phyloP scores from a whole-genome alignment of 306 rosid species.

The Prunus davidiana region DNA sequence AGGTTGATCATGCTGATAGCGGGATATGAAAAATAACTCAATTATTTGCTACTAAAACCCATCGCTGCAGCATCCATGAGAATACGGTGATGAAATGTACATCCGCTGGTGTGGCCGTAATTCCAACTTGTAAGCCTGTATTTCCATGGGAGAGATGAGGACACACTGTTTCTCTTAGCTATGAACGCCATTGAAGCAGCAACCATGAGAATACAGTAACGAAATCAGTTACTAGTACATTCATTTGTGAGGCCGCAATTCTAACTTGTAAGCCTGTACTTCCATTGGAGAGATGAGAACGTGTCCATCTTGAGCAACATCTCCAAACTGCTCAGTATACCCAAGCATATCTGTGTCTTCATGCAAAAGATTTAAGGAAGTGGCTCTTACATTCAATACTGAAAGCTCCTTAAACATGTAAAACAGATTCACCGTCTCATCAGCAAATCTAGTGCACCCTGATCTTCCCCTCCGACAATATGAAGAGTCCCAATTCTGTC shows the following conservation, averaged over 20 bases:
- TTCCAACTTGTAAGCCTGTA: slow-evolving; percentile 76
- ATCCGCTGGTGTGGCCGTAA: slow-evolving; percentile 34
- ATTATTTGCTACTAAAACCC: not conserved
- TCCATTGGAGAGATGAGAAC: slow-evolving; percentile 85
- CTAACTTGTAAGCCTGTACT: slow-evolving; percentile 86
- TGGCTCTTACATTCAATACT: slow-evolving; percentile 52
- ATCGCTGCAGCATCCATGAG: not conserved
- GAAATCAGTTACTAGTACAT: not conserved
- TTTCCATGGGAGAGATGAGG: slow-evolving; percentile 71
- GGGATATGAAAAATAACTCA: slow-evolving; percentile 5
- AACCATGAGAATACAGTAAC: slow-evolving; percentile 12
- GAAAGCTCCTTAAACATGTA: slow-evolving; percentile 59
- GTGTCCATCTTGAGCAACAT: slow-evolving; percentile 63
- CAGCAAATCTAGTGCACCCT: slow-evolving; percentile 59
- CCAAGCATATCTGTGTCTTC: slow-evolving; percentile 84
- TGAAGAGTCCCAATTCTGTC: slow-evolving; percentile 80
- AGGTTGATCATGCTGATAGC: not conserved
- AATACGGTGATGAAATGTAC: not conserved
- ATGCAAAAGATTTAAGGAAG: slow-evolving; percentile 86
- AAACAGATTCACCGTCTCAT: slow-evolving; percentile 65
- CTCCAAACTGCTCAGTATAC: slow-evolving; percentile 54
- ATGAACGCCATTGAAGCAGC: slow-evolving; percentile 17
- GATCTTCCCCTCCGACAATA: slow-evolving; percentile 84
- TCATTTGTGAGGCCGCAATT: slow-evolving; percentile 46
- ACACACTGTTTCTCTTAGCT: not conserved